Percentiles rank a stretch among this genome's conserved stretches.
phyloP scores from a whole-genome alignment of 2,329 filamentous ascomycete species.

The Stachybotrys elegans region DNA sequence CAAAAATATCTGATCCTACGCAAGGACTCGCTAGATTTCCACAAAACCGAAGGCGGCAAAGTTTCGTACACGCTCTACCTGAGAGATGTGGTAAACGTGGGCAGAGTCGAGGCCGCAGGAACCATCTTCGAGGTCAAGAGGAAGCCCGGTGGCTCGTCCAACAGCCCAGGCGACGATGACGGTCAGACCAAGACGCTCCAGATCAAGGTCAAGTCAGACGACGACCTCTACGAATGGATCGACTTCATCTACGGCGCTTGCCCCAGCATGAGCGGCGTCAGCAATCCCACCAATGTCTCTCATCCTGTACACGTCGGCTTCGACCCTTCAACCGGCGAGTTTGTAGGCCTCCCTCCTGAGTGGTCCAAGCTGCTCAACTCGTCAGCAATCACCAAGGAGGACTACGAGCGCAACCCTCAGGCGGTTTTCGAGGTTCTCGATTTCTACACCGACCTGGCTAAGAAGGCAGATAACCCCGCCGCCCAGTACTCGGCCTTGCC shows the following conservation, averaged over 20 bases:
- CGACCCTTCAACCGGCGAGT: constrained; percentile 90
- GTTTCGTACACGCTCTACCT: constrained; percentile 80
- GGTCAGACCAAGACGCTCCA: constrained; percentile 78
- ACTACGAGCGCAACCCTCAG: constrained; percentile 95
- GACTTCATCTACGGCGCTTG: constrained; percentile 96
- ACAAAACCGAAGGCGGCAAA: constrained; percentile 87
- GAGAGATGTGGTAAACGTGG: constrained; percentile 83
- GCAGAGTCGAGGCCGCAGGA: constrained; percentile 83
- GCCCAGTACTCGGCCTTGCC: constrained; percentile 51
- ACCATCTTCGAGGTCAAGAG: constrained; percentile 94
- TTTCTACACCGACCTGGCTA: constrained; percentile 81
- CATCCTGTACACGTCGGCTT: constrained; percentile 97
- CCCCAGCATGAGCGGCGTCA: constrained; percentile 95
- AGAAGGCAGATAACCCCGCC: constrained; percentile 66
- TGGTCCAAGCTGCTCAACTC: constrained; percentile 97
- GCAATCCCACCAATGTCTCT: constrained; percentile 96
- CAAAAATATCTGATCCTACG: constrained; percentile 87
- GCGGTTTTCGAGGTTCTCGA: constrained; percentile 76
- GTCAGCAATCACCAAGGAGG: constrained; percentile 95
- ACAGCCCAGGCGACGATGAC: constrained; percentile 73
- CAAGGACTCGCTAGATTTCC: constrained; percentile 89
- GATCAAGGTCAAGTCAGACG: constrained; percentile 90
- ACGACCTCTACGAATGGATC: constrained; percentile 98
- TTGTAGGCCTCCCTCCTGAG: constrained; percentile 88
- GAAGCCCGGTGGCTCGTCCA: constrained; percentile 60